Base-by-base conservation (phyloP, 2,329 filamentous ascomycete genomes). In the Ambrosiella cleistominuta region DNA sequence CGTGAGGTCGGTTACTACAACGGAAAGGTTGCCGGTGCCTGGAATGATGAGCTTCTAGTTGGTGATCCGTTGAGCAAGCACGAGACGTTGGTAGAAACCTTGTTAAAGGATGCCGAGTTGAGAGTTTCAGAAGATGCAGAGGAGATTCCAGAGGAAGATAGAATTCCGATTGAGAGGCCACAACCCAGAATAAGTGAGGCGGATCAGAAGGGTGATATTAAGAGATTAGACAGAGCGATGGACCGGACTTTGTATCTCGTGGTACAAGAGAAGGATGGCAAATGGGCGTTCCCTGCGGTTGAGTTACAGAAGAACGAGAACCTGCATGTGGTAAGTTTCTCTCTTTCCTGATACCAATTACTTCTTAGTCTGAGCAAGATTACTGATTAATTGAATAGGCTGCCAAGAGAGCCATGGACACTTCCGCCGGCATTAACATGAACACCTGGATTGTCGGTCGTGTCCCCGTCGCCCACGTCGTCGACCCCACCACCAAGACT, bases 381-480 rank as follows among this genome's bases (percentile, higher is more conserved):
- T 49, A 37, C 67, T 58, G 13, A 58, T 17, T 27, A 45, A 27
- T 12, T 15, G 3, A 8, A 62, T 65, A 98, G 93, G 83, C 87
- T 50, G 89, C 91, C 42, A 80, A 88, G 67, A 80, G 89, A 61
- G 82, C 89, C 57, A 76, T 97, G 27, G 75, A 83, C 56, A 77
- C 87, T 65, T 76, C 88, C 2, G 89, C 85, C 8, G 93, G 93
- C 60, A 73, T 86, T 61, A 94, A 98, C 76, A 97, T 98, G 90
- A 97, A 97, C 75, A 96, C 89, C 58, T 98, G 93, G 90, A 81
- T 97, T 64, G 86, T 98, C 56, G 91, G 89, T 61, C 89, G 89
- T 65, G 85, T 86, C 60, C 93, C 93, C 9, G 79, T 96, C 60
- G 91, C 90, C 35, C 86, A 96, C 71, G 72, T 86, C 66, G 75